Percentiles rank a stretch among this genome's conserved stretches.
Conservation (phyloP, 2,329 filamentous ascomycete genomes). For the Ambrosiella xylebori region DNA sequence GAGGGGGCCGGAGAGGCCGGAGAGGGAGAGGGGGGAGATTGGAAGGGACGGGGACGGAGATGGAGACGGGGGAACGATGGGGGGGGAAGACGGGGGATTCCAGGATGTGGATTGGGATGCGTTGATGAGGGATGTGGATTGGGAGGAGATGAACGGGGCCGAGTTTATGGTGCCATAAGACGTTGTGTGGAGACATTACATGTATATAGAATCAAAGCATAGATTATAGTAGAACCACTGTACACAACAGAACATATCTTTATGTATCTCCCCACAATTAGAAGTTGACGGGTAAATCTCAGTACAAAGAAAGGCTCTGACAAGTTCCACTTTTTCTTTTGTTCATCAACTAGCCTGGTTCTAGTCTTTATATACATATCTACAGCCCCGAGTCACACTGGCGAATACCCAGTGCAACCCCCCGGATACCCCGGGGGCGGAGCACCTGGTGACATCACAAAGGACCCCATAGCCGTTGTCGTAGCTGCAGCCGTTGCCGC, state of each 20-base stretch:
- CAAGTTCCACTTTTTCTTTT: no score
- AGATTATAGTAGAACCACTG: neutral
- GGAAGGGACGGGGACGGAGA: neutral
- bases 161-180: slow-evolving; percentile 6
- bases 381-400: no score
- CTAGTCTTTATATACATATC: no score
- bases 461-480: neutral
- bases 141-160: slow-evolving; percentile 17
- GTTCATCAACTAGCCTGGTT: no score
- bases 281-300: no score
- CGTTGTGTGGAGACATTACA: neutral
- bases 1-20: slow-evolving; percentile 10
- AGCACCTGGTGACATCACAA: no score
- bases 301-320: no score
- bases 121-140: slow-evolving; percentile 34
- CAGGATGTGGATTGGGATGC: slow-evolving; percentile 33
- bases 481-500: neutral
- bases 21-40: neutral
- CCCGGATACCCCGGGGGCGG: no score
- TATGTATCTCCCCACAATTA: neutral
- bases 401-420: no score
- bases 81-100: slow-evolving; percentile 16
- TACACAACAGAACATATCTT: neutral
- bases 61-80: neutral
- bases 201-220: neutral